Evolutionary conservation across 106 monocot species (phyloP).

Genomic region (Chionographis japonica): DNA sequence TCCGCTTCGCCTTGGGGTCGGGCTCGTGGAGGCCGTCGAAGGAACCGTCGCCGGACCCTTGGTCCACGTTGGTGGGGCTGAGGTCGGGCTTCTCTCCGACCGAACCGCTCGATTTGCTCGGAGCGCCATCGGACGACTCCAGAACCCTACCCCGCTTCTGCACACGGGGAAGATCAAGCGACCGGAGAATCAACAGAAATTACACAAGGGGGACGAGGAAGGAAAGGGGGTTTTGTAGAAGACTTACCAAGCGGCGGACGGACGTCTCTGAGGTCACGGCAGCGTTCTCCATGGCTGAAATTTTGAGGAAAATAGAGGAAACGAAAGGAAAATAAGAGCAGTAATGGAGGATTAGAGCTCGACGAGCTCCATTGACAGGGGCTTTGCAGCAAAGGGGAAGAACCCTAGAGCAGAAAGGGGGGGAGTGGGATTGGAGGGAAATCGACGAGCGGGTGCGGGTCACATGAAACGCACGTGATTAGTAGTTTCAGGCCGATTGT

Average conservation of each 20-base stretch:
- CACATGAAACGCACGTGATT: no score
- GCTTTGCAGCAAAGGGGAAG: no score
- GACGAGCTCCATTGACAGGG: not conserved
- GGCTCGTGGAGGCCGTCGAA: constrained; percentile 24
- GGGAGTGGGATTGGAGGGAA: no score
- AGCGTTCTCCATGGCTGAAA: constrained; percentile 36
- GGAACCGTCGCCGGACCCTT: constrained; percentile 19
- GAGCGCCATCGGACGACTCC: constrained; percentile 10
- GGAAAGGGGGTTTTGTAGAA: not conserved
- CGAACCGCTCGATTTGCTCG: constrained; percentile 29
- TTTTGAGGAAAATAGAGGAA: not conserved
- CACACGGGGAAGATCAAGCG: not conserved
- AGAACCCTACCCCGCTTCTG: constrained; percentile 51
- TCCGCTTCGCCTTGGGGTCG: constrained; percentile 58
- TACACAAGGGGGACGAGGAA: not conserved
- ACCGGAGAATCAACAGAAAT: not conserved
- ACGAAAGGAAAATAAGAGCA: no score
- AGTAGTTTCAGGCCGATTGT: no score
- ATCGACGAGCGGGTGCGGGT: no score
- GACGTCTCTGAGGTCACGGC: constrained; percentile 63
- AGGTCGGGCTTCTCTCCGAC: constrained; percentile 9
- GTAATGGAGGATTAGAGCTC: no score
- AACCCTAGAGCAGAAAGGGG: not conserved
- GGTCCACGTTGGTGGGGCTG: constrained; percentile 10
- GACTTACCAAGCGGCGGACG: constrained; percentile 50